A percentile compares a stretch with the other conserved stretches of the same genome.
Evolutionary conservation across 2,329 filamentous ascomycete species (phyloP).

Genomic region (Pseudogymnoascus sp.): DNA sequence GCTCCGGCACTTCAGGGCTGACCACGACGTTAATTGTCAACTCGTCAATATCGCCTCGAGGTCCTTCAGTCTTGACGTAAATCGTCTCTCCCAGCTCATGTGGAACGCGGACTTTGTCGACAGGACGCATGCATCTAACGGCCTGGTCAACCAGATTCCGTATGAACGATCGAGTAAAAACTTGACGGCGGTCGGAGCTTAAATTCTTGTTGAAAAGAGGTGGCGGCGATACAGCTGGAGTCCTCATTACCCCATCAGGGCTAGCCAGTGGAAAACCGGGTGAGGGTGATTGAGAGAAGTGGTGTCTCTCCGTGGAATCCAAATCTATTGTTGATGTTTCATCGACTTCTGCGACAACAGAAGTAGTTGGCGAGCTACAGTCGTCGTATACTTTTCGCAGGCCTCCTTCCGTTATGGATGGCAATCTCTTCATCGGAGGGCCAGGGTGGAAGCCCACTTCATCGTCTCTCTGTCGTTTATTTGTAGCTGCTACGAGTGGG

Average conservation of each 20-base stretch:
- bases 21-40: constrained; percentile 34
- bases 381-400: background rate
- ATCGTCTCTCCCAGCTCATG: constrained; percentile 25
- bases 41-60: constrained; percentile 23
- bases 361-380: background rate
- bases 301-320: background rate
- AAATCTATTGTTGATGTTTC: background rate
- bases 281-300: background rate
- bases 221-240: background rate
- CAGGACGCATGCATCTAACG: constrained; percentile 22
- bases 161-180: constrained; percentile 26
- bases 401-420: constrained; percentile 18
- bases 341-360: background rate
- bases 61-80: constrained; percentile 20
- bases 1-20: constrained; percentile 39
- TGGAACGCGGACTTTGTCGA: constrained; percentile 19
- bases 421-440: constrained; percentile 23
- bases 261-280: background rate
- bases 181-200: constrained; percentile 16
- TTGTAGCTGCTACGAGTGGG: constrained; percentile 8
- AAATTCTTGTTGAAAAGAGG: background rate
- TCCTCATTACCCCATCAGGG: background rate
- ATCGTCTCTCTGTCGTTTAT: constrained; percentile 20
- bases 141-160: constrained; percentile 22
- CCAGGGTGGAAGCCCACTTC: constrained; percentile 19